Evolutionary conservation across 805 yeast genomes (phyloP), one percentile per base, ranked within the genome.

Genomic region (Candida silvatica): DNA sequence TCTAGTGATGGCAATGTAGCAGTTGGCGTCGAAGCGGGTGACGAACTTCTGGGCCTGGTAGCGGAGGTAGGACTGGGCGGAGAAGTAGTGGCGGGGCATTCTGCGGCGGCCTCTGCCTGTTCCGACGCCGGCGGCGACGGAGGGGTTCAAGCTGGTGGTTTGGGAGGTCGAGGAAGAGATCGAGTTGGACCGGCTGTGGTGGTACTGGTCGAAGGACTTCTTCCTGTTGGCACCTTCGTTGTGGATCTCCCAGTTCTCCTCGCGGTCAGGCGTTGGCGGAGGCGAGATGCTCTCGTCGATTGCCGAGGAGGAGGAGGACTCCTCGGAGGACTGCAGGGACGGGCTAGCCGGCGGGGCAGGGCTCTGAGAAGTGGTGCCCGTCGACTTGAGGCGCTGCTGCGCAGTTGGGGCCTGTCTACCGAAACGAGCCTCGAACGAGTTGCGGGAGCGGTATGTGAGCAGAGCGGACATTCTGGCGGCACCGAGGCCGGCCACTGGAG

Each of bases 381-480:
- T 22, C 35, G 48, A 48, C 37, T 52, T 54, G 15, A 39, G 29
- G 32, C 43, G 49, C 38, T 49, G 56, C 23, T 29, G 33, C 18
- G 34, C 40, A 14, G 44, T 71, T 3, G 90, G 87, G 17, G 67
- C 58, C 35, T 77, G 79, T 52, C 98, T 73, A n/a, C 97, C 94
- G 55, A 92, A 92, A 49, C 94, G 72, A 34, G 79, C 63, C 54
- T 92, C 97, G 57, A 90, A 92, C 19, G 94, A 80, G 56, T 88
- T 85, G 49, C 97, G 69, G 5, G 95, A 83, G 46, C 98, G 70
- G 54, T 92, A 92, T 0, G 97, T 92, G 36, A 92, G 65, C 45
- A 92, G 65, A 0, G 98, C 98, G 8, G 95, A 74, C 98, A 92
- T 92, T 58, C 98, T 74, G 0, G 98, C 98, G 5, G 98, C 98